Conservation (phyloP, 2,329 filamentous ascomycete species). For the Arthrobotrys sphaeroides region DNA sequence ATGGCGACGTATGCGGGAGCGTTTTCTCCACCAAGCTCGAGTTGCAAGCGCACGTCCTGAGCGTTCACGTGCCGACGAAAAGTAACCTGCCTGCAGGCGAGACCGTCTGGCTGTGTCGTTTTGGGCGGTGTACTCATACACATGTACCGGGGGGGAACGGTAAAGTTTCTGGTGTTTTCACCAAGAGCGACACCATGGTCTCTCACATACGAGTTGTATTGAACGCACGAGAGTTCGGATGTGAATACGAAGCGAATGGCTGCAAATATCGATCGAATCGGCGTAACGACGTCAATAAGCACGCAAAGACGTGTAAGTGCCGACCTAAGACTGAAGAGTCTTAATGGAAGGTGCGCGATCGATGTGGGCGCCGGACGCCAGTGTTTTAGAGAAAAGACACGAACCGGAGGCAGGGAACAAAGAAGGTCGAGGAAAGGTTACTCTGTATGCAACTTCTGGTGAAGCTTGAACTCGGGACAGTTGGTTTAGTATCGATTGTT, state of each 20-base stretch:
- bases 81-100: neutral
- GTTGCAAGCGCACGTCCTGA: slow-evolving; percentile 10
- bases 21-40: slow-evolving; percentile 4
- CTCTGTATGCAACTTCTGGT: neutral
- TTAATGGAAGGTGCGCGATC: neutral
- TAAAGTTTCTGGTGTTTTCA: slow-evolving; percentile 12
- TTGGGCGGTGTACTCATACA: neutral
- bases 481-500: neutral
- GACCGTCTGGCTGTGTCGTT: neutral
- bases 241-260: neutral
- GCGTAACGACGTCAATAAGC: slow-evolving; percentile 24
- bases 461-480: slow-evolving; percentile 1
- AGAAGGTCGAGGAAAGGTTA: slow-evolving; percentile 11
- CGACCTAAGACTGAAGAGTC: neutral
- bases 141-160: neutral
- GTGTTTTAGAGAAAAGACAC: neutral
- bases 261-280: slow-evolving; percentile 21
- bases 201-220: slow-evolving; percentile 23
- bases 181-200: slow-evolving; percentile 27
- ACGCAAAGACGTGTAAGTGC: neutral
- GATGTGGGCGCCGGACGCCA: neutral
- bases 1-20: slow-evolving; percentile 9
- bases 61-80: slow-evolving; percentile 12
- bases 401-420: slow-evolving; percentile 4
- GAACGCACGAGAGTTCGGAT: slow-evolving; percentile 14